These are phyloP conservation scores for Trypanosoma vivax DNA, from an alignment of 208 protist genomes.

Conservation along the genomic window DNA sequence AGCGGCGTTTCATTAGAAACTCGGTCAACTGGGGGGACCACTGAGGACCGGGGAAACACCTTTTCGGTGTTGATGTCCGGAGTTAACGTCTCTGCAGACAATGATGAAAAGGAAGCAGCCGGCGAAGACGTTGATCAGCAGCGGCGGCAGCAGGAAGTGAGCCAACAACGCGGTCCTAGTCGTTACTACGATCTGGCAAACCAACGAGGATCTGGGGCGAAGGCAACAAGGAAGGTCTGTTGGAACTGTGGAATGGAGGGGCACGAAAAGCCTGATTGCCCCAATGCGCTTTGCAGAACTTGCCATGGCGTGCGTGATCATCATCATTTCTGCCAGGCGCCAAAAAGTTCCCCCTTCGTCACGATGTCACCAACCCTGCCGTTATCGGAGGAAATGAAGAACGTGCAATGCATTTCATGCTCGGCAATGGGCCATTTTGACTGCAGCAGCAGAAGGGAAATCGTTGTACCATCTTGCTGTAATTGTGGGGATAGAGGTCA, in stretches of 20 bases:
- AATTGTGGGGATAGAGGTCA: conserved; percentile 62
- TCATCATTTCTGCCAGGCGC: conserved; percentile 29
- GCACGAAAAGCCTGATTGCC: conserved; percentile 79
- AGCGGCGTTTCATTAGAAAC: not conserved
- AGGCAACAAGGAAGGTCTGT: conserved; percentile 52
- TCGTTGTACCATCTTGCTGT: conserved; percentile 29
- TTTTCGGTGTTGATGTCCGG: too few relatives aligned
- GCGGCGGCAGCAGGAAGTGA: not conserved
- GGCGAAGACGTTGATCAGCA: conserved; percentile 6
- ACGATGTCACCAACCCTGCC: conserved; percentile 19
- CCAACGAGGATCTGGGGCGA: conserved; percentile 16
- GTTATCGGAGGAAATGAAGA: conserved; percentile 27
- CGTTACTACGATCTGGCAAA: conserved; percentile 67
- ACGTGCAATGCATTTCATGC: conserved; percentile 61
- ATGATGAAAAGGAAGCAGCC: not conserved
- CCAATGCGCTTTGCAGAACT: conserved; percentile 57
- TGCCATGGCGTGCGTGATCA: conserved; percentile 42
- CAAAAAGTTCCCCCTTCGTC: conserved; percentile 43
- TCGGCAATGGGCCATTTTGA: conserved; percentile 57
- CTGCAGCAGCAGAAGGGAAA: conserved; percentile 19
- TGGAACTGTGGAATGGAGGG: conserved; percentile 74
- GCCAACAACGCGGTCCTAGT: conserved; percentile 8
- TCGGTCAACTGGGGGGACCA: not conserved
- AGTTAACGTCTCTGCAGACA: too few relatives aligned
- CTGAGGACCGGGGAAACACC: conserved; percentile 1